phyloP scores from a whole-genome alignment of 148 eudicot genomes.

The Rhododendron henanense region DNA sequence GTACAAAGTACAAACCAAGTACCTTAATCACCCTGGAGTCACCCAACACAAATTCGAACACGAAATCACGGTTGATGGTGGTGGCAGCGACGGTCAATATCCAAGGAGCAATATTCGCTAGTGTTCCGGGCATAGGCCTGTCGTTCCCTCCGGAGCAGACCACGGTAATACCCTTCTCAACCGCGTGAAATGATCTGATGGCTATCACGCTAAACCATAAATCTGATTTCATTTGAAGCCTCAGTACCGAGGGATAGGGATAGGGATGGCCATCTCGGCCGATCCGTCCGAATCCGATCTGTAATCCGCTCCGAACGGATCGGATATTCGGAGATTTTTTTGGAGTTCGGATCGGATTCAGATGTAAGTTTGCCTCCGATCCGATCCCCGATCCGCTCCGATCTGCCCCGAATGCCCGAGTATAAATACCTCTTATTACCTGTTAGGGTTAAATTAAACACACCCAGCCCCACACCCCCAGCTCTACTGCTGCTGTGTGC shows the following conservation, averaged over 20 bases:
- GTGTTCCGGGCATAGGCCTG: slow-evolving; percentile 42
- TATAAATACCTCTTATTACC: no score
- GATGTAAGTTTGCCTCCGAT: no score
- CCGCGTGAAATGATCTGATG: slow-evolving; percentile 70
- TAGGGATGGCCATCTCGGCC: no score
- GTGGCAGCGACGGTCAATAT: slow-evolving; percentile 67
- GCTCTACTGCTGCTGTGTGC: no score
- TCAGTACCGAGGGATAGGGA: slow-evolving; percentile 43
- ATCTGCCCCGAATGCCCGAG: no score
- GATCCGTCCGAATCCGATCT: no score
- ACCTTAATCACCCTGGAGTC: slow-evolving; percentile 41
- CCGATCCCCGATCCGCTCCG: no score
- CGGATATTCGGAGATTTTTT: no score
- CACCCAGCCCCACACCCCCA: no score
- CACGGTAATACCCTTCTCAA: slow-evolving; percentile 60
- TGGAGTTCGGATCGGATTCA: no score
- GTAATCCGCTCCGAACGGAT: no score
- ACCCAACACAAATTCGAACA: slow-evolving; percentile 46
- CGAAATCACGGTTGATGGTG: slow-evolving; percentile 58
- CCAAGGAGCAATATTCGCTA: slow-evolving; percentile 75
- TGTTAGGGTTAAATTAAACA: no score
- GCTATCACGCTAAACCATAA: slow-evolving; percentile 46
- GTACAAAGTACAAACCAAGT: not conserved
- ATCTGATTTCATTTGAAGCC: slow-evolving; percentile 15
- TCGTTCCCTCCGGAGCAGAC: slow-evolving; percentile 68